phyloP scores from a whole-genome alignment of 2,329 filamentous ascomycete species.

The Cytospora piceae region DNA sequence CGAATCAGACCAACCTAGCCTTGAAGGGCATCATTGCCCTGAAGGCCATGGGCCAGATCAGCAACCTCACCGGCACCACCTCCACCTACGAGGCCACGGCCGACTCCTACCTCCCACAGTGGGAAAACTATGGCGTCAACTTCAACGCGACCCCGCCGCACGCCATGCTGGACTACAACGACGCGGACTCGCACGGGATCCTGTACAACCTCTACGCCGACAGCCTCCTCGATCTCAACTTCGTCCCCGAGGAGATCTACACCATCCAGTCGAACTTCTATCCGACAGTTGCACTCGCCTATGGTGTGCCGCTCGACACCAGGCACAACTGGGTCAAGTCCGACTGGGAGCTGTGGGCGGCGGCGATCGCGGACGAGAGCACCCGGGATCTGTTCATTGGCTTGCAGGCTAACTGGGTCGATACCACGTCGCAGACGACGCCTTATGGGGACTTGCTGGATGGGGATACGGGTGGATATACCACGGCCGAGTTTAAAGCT shows the following conservation, averaged over 20 bases:
- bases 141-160: conserved; percentile 64
- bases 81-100: conserved; percentile 66
- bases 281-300: conserved; percentile 69
- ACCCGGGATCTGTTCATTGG: conserved; percentile 69
- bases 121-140: conserved; percentile 73
- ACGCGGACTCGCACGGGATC: conserved; percentile 54
- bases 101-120: conserved; percentile 70
- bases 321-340: conserved; percentile 82
- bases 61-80: conserved; percentile 61
- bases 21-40: conserved; percentile 85
- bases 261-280: conserved; percentile 80
- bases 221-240: conserved; percentile 73
- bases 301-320: conserved; percentile 81
- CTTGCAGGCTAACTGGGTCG: conserved; percentile 73
- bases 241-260: conserved; percentile 77
- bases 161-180: conserved; percentile 78
- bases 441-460: conserved; percentile 77
- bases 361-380: conserved; percentile 67
- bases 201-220: conserved; percentile 87
- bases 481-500: conserved; percentile 72
- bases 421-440: conserved; percentile 58
- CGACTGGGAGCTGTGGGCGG: conserved; percentile 86
- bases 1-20: conserved; percentile 80
- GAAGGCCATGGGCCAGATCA: conserved; percentile 76
- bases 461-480: conserved; percentile 68